Conservation (phyloP, 805 yeast genomes). For the Blastobotrys robertii region DNA sequence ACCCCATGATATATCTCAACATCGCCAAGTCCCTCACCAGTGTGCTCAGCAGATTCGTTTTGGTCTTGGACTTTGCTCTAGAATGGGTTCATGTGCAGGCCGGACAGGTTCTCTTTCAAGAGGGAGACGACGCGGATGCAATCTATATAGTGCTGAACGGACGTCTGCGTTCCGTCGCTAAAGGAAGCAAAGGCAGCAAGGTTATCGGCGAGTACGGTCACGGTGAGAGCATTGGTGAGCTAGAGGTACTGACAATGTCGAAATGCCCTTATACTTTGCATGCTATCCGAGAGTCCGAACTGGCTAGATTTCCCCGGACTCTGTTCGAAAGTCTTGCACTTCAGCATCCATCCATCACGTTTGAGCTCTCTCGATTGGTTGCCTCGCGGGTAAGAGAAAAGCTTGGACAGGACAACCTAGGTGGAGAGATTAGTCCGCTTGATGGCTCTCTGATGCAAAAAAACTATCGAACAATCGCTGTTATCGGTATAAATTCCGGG, state of each 20-base stretch:
- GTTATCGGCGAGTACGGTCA: slow-evolving; percentile 76
- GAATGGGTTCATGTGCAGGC: slow-evolving; percentile 94
- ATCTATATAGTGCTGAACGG: slow-evolving; percentile 86
- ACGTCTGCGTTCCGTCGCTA: slow-evolving; percentile 54
- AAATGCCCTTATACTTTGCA: slow-evolving; percentile 59
- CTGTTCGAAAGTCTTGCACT: slow-evolving; percentile 77
- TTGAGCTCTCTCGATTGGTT: slow-evolving; percentile 78
- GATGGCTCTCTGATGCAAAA: slow-evolving; percentile 1
- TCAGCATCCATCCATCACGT: slow-evolving; percentile 82
- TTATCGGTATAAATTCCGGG: slow-evolving; percentile 69
- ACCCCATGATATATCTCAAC: slow-evolving; percentile 64
- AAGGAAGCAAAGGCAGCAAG: slow-evolving; percentile 16
- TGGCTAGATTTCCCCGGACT: slow-evolving; percentile 86
- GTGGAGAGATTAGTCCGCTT: slow-evolving; percentile 1
- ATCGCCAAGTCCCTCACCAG: slow-evolving; percentile 64
- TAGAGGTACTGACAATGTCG: slow-evolving; percentile 81
- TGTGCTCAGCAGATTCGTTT: slow-evolving; percentile 55
- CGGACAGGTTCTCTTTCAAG: slow-evolving; percentile 67
- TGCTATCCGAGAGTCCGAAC: slow-evolving; percentile 88
- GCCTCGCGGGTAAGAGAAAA: slow-evolving; percentile 41
- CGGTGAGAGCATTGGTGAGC: slow-evolving; percentile 91
- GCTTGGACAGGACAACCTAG: slow-evolving; percentile 6
- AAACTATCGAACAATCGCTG: slow-evolving; percentile 66
- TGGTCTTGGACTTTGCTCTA: slow-evolving; percentile 78
- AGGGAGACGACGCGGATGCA: slow-evolving; percentile 84